Conservation (phyloP, 2,329 filamentous ascomycete species). For the Hirsutella minnesotensis region DNA sequence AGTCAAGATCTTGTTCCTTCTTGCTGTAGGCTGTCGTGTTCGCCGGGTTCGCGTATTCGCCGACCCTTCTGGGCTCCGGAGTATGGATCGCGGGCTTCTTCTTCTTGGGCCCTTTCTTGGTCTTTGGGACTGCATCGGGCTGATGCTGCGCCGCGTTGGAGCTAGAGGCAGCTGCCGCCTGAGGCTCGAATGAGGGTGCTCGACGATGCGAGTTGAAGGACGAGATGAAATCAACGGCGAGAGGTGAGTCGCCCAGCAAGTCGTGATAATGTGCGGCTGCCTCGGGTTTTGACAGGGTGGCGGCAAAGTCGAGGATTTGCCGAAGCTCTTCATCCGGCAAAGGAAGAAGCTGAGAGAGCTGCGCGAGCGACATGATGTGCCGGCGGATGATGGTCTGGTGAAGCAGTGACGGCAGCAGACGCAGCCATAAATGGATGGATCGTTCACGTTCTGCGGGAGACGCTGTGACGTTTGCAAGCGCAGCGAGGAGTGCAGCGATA, state of each 20-base stretch:
- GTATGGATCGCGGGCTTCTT: constrained; percentile 54
- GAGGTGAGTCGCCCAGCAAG: constrained; percentile 74
- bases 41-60: constrained; percentile 49
- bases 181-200: constrained; percentile 17
- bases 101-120: constrained; percentile 34
- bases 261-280: constrained; percentile 79
- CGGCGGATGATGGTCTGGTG: background rate
- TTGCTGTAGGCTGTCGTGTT: constrained; percentile 63
- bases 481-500: too few relatives aligned
- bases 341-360: constrained; percentile 69
- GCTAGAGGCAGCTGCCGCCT: background rate
- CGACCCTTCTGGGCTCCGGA: constrained; percentile 47
- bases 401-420: background rate
- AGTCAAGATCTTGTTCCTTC: constrained; percentile 56
- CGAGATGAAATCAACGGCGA: constrained; percentile 64
- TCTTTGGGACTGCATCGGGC: constrained; percentile 35
- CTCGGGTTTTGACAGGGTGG: constrained; percentile 62
- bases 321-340: constrained; percentile 74
- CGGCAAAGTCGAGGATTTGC: constrained; percentile 74
- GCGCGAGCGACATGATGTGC: constrained; percentile 42
- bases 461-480: too few relatives aligned
- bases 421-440: background rate
- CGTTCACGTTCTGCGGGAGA: too few relatives aligned
- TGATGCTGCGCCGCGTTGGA: constrained; percentile 10
- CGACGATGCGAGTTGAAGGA: constrained; percentile 62